These are phyloP conservation scores for Fusarium euwallaceae DNA, from an alignment of 2,329 filamentous ascomycete genomes.

Conservation along the genomic window DNA sequence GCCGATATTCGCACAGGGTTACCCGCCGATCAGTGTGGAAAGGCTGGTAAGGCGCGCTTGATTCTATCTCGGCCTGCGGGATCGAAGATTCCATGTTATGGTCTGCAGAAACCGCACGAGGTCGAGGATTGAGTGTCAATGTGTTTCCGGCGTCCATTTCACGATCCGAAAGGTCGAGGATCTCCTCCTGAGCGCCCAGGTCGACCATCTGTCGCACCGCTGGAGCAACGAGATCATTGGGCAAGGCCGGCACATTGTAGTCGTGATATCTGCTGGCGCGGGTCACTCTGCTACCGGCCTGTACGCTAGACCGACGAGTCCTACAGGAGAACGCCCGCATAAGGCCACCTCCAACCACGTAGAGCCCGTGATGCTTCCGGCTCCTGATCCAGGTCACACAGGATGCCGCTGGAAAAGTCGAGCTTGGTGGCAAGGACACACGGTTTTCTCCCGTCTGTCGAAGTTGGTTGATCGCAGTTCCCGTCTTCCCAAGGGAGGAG, in stretches of 20 bases:
- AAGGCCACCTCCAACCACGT: conserved; percentile 74
- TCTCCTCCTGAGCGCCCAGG: conserved; percentile 65
- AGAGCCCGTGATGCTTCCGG: conserved; percentile 72
- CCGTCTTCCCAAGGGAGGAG: conserved; percentile 80
- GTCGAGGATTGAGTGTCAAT: conserved; percentile 61
- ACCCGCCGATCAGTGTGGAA: conserved; percentile 94
- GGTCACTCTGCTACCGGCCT: conserved; percentile 64
- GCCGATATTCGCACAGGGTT: conserved; percentile 76
- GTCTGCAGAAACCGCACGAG: conserved; percentile 53
- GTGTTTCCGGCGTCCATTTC: conserved; percentile 68
- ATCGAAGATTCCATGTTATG: conserved; percentile 73
- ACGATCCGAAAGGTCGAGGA: conserved; percentile 65
- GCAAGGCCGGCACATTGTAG: conserved; percentile 73
- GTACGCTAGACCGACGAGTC: conserved; percentile 66
- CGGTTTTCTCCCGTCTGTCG: conserved; percentile 83
- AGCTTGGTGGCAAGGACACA: conserved; percentile 73
- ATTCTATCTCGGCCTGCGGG: conserved; percentile 89
- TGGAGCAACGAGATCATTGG: conserved; percentile 70
- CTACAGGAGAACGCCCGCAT: conserved; percentile 76
- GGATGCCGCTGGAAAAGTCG: conserved; percentile 65
- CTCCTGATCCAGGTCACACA: conserved; percentile 77
- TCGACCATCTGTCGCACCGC: conserved; percentile 67
- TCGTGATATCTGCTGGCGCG: conserved; percentile 74
- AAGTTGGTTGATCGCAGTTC: conserved; percentile 76
- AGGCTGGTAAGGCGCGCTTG: conserved; percentile 93